A percentile compares a stretch with the other conserved stretches of the same genome.
Conservation (phyloP, 2,329 filamentous ascomycete species). For the Diaporthe citrichinensis region DNA sequence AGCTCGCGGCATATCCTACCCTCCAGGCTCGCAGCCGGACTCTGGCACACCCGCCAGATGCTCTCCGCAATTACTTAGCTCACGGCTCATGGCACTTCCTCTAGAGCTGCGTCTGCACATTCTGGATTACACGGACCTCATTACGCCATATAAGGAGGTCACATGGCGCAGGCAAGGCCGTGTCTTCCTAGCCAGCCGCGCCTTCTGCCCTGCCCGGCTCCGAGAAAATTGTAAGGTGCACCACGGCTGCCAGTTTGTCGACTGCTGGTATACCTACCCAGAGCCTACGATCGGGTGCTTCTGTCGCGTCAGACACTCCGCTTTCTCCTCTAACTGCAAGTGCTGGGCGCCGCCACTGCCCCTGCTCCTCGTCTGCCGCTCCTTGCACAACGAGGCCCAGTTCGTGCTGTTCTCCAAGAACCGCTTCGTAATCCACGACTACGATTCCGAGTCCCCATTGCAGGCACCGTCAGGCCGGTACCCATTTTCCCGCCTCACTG, state of each 20-base stretch:
- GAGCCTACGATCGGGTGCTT: conserved; percentile 32
- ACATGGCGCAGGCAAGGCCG: conserved; percentile 35
- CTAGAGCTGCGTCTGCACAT: conserved; percentile 40
- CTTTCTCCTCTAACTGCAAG: conserved; percentile 33
- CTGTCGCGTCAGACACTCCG: conserved; percentile 36
- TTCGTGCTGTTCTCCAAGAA: conserved; percentile 36
- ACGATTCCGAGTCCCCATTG: neutral
- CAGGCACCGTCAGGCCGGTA: neutral
- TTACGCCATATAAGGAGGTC: conserved; percentile 41
- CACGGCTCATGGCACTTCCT: conserved; percentile 17
- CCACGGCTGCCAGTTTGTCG: conserved; percentile 16
- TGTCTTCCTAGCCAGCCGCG: neutral
- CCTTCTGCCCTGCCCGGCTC: no score
- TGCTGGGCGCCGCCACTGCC: conserved; percentile 42
- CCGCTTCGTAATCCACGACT: conserved; percentile 20
- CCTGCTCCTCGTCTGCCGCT: no score
- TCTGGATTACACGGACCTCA: conserved; percentile 41
- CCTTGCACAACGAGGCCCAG: conserved; percentile 38
- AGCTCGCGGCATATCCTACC: neutral
- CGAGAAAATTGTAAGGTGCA: no score
- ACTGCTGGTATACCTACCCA: neutral
- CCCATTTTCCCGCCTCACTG: neutral
- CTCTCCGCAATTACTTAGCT: neutral
- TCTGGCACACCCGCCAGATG: neutral
- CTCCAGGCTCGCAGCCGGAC: neutral